Base-by-base conservation (phyloP, 164 flowering plant species). In the Umbilicus rupestris region DNA sequence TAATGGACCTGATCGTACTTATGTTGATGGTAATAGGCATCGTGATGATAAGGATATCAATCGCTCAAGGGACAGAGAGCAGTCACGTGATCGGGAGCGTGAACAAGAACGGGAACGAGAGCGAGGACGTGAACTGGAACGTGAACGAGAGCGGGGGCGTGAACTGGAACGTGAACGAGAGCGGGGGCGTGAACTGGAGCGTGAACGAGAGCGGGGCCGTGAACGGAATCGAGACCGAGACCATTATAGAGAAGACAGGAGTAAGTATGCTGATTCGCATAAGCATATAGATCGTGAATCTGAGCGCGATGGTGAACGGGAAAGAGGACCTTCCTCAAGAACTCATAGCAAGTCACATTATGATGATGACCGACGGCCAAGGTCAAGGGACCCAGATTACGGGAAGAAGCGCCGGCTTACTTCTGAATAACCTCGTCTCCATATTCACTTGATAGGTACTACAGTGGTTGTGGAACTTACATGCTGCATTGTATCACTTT, bases 381-480 rank as follows among this genome's bases (percentile, higher is more conserved):
- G 87, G 72, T 82, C 90, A 22, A 82, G 91, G 75, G 97, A 88
- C 77, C 85, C 83, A 46, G 97, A 90, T 31, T 86, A 84, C 79
- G 86, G 81, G 68, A 90, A 87, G 74, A 82, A 95, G 78, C 77
- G 90, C 7, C 76, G 88, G 62, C 71, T 84, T 65, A 75, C 86
- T 20, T 74, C 83, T 2, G 83, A 87, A 45, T 86, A 74, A 73
- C 65, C 68, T 42, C 55, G 30, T 29, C 20, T 67, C 41, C 4
- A 3, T 42, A 31, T 45, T 31, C 14, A 12, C 42, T 63, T 15
- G 52, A 29, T 64, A 30, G 4, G 41, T 50, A 63, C 26, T 16
- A 46, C 19, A 31, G n/a, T n/a, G n/a, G n/a, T n/a, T n/a, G n/a
- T 70, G 58, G 63, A 35, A 63, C 69, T 59, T 35, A 62, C 66